These are phyloP conservation scores for Eucalyptus polybractea DNA, from an alignment of 345 rosid genomes.

Conservation along the genomic window DNA sequence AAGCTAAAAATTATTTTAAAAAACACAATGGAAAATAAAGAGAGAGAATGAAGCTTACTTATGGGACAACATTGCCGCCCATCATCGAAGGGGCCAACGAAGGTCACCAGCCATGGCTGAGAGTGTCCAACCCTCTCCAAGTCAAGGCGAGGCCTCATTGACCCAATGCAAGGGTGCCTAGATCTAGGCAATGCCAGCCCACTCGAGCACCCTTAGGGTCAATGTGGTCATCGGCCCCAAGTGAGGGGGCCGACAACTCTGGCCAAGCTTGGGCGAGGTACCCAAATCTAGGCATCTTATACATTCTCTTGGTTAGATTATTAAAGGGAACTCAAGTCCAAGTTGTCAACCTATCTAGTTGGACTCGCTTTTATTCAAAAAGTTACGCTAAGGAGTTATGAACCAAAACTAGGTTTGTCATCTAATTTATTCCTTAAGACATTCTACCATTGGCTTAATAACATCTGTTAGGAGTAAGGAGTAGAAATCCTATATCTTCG, in stretches of 20 bases:
- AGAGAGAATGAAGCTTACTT: background rate
- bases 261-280: fast-evolving
- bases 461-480: background rate
- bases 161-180: background rate
- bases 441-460: background rate
- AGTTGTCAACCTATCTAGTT: too few relatives aligned
- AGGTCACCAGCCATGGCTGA: too few relatives aligned
- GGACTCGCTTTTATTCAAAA: too few relatives aligned
- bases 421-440: background rate
- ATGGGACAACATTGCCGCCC: background rate
- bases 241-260: background rate
- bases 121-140: background rate
- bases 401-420: background rate
- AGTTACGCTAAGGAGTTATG: too few relatives aligned
- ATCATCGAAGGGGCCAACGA: background rate
- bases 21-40: too few relatives aligned
- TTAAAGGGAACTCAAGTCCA: too few relatives aligned
- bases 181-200: background rate
- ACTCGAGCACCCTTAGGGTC: too few relatives aligned
- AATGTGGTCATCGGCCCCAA: background rate
- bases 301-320: too few relatives aligned
- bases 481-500: too few relatives aligned
- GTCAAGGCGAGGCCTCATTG: background rate
- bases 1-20: too few relatives aligned
- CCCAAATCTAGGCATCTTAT: background rate